Evolutionary conservation across 148 eudicot species (phyloP).

Genomic region (Rhododendron mucronatum): DNA sequence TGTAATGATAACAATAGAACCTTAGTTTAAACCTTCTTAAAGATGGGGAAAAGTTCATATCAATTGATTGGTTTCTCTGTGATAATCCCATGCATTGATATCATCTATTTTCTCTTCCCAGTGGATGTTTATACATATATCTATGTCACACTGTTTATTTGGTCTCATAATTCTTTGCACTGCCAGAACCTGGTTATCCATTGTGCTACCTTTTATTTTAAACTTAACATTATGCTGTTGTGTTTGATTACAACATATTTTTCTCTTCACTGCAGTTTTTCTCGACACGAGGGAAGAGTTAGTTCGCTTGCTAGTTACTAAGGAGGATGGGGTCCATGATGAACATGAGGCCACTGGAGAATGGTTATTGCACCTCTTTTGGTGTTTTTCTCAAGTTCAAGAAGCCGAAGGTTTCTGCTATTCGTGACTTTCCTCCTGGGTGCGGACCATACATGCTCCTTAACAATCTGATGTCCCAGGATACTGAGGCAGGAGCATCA

Average conservation of each 20-base stretch:
- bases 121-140: neutral
- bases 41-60: neutral
- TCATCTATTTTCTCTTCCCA: neutral
- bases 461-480: conserved; percentile 9
- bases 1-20: neutral
- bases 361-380: neutral
- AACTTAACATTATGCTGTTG: neutral
- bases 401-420: conserved; percentile 46
- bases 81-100: neutral
- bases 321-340: conserved; percentile 24
- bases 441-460: conserved; percentile 52
- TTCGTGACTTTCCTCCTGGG: conserved; percentile 68
- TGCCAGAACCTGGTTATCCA: neutral
- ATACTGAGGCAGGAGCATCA: conserved; percentile 4
- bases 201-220: neutral
- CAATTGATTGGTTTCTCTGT: neutral
- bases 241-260: neutral
- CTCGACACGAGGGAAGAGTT: neutral
- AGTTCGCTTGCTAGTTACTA: neutral
- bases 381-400: conserved; percentile 36
- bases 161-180: neutral
- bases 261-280: neutral
- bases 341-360: neutral
- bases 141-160: neutral
- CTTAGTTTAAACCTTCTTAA: neutral